Base-by-base conservation (phyloP, 306 rosid species). In the Quercus berberidifolia region DNA sequence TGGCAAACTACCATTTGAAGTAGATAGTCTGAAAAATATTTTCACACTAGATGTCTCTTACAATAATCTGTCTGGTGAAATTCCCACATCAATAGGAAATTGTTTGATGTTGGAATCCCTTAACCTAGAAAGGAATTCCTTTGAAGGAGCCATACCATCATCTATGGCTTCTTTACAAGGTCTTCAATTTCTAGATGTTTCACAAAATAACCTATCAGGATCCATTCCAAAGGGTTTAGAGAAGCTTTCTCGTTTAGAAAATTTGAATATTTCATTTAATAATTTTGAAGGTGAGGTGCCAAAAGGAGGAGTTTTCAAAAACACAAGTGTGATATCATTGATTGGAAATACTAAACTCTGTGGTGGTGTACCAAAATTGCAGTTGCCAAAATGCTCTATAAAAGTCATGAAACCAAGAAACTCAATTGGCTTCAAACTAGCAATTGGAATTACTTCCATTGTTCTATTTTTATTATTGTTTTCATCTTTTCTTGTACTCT, bases 181-280 rank as follows among this genome's bases (percentile, higher is more conserved):
- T 55, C 81, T 85, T 67, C 67, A 0, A 23, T 1, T 1, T 52
- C 64, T 89, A 71, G 88, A 87, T 54, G 19, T 85, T 5, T 85
- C 87, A 13, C 20, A 8, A 38, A 87, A 83, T 60, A 33, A 19
- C 13, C 70, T 89, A 55, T 71, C 76, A 28, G 0, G 30, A 28
- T 28, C 30, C 4, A 28, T 28, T 28, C 30, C 30, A 28, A 3
- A 28, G 30, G 30, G 0, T 0, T 28, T 28, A 28, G 30, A 28
- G 4, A 72, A 81, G 4, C 41, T 87, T 20, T 15, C 21, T 5
- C 2, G 3, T 28, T 65, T 85, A 11, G 4, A 30, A 2, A 64
- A 79, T 68, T 26, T 89, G 76, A 85, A 85, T 80, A 31, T 83
- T 55, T 87, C 91, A 2, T 87, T 75, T 51, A 89, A 85, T 28